Percentiles rank a stretch among this genome's conserved stretches.
Evolutionary conservation across 495 filamentous ascomycete species (phyloP).

Genomic region (Amphirosellinia nigrospora): DNA sequence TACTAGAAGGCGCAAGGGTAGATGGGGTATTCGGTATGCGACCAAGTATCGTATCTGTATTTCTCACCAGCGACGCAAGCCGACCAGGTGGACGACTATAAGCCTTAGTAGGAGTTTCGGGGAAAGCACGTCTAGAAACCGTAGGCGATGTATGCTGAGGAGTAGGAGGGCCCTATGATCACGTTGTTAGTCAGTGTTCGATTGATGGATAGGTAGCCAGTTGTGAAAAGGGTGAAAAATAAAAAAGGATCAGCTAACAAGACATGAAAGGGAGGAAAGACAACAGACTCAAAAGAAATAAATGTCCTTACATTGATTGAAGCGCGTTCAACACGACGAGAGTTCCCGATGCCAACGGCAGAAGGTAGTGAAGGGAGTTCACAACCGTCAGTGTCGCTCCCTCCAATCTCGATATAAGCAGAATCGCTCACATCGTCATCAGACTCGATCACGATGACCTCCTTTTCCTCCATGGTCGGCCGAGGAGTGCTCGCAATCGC

Average conservation of each 20-base stretch:
- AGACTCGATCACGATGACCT: not conserved
- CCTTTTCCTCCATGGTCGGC: not conserved
- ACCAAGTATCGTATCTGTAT: not conserved
- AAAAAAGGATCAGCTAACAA: not conserved
- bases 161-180: not conserved
- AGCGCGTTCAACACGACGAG: not conserved
- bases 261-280: not conserved
- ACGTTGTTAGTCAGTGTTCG: not conserved
- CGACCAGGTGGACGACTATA: not conserved
- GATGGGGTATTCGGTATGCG: not conserved
- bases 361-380: no score
- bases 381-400: not conserved
- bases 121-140: not conserved
- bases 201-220: not conserved
- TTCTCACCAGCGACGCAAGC: not conserved
- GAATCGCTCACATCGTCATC: not conserved
- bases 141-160: not conserved
- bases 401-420: not conserved
- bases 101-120: not conserved
- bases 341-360: not conserved
- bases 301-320: not conserved
- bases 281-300: not conserved
- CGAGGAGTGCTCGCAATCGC: not conserved
- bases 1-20: not conserved
- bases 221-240: not conserved